These are phyloP conservation scores for Nakaseomyces glabratus DNA, from an alignment of 1,139 yeast species.

Conservation along the genomic window DNA sequence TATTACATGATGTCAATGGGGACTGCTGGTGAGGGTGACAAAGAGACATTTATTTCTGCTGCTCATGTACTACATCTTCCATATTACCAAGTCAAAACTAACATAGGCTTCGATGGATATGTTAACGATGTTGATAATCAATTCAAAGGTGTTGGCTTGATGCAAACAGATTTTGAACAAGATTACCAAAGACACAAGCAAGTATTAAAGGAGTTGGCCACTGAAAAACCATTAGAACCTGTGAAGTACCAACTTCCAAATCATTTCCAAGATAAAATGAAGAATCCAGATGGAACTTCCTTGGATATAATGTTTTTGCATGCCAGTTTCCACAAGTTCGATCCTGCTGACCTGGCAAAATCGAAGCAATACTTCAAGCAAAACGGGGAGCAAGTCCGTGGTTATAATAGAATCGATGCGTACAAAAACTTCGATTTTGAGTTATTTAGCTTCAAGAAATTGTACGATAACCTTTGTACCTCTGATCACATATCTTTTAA, in stretches of 20 bases:
- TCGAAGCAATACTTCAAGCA: constrained; percentile 38
- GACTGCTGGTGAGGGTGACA: constrained; percentile 56
- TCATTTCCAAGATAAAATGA: no score
- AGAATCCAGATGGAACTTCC: constrained; percentile 11
- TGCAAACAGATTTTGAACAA: constrained; percentile 37
- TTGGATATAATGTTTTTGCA: constrained; percentile 42
- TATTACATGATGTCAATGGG: constrained; percentile 48
- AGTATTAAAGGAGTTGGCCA: constrained; percentile 10
- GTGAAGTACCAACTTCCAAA: no score
- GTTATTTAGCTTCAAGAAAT: no score
- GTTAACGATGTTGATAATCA: no score
- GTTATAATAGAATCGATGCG: constrained; percentile 11
- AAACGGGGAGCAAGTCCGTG: constrained; percentile 32
- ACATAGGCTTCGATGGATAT: constrained; percentile 43
- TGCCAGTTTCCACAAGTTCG: constrained; percentile 56
- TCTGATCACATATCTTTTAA: no score
- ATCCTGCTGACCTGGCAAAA: constrained; percentile 44
- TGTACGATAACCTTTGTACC: no score
- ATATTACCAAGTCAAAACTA: constrained; percentile 45
- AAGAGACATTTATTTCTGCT: constrained; percentile 55
- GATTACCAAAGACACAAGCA: constrained; percentile 31
- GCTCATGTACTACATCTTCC: constrained; percentile 44
- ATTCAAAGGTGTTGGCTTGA: constrained; percentile 39
- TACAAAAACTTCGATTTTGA: no score
- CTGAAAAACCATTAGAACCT: constrained; percentile 13